A percentile compares a stretch with the other conserved stretches of the same genome.
These are phyloP conservation scores for Pistacia integerrima DNA, from an alignment of 345 rosid species.

Conservation along the genomic window DNA sequence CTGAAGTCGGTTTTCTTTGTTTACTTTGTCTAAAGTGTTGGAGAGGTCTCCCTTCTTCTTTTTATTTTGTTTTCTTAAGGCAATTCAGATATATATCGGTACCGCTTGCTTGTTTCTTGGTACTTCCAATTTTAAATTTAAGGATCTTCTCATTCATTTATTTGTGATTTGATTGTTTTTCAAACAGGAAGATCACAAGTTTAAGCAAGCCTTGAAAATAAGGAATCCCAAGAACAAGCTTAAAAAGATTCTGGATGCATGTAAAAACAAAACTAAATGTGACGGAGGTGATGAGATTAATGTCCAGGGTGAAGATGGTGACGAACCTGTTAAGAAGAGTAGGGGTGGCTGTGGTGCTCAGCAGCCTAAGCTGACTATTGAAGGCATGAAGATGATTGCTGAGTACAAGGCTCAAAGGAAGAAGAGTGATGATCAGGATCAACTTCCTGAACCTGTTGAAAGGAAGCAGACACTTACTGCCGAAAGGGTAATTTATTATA, in stretches of 20 bases:
- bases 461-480: slow-evolving; percentile 96
- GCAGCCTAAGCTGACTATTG: slow-evolving; percentile 89
- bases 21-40: not conserved
- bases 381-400: slow-evolving; percentile 97
- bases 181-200: slow-evolving; percentile 89
- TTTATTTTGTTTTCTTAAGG: not conserved
- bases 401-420: slow-evolving; percentile 78
- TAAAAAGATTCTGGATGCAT: slow-evolving; percentile 84
- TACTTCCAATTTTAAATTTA: not conserved
- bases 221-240: slow-evolving; percentile 89
- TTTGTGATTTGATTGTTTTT: slow-evolving; percentile 21
- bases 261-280: slow-evolving; percentile 89
- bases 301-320: slow-evolving; percentile 60
- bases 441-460: slow-evolving; percentile 94
- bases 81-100: not conserved
- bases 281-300: slow-evolving; percentile 86
- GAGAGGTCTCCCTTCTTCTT: not conserved
- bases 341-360: slow-evolving; percentile 95
- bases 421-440: slow-evolving; percentile 84
- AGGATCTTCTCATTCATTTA: not conserved
- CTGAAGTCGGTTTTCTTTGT: not conserved
- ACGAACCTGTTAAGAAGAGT: slow-evolving; percentile 76
- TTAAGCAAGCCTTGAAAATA: slow-evolving; percentile 91
- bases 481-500: slow-evolving; percentile 58
- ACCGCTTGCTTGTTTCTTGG: not conserved